Base-by-base conservation (phyloP, 1,284 basidiomycete genomes). In the Austropuccinia psidii region DNA sequence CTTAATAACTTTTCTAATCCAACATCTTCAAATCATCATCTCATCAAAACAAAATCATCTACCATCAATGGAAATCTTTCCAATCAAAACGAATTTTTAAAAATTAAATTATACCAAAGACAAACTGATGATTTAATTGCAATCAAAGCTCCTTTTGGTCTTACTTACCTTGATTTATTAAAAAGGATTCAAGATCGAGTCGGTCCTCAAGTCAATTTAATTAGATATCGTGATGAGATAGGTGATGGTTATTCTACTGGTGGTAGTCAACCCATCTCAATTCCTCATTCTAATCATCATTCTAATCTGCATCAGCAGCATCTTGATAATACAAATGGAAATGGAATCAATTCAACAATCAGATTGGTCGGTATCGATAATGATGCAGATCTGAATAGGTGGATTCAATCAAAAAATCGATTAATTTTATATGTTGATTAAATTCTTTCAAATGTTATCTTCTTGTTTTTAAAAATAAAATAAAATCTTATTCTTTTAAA, bases 41-140 rank as follows among this genome's bases (percentile, higher is more conserved):
- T 8, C 29, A 15, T 13, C 29, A 37, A 21, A 39, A 75, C 52
- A 43, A 55, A 73, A 17, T 65, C 67, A 13, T 41, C 58, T 39
- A 1, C n/a, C 27, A 15, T 29, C 35, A 13, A n/a, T 45, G 41
- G 41, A 1, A 76, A 75, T 57, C 66, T 73, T 60, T n/a, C 19
- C 8, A 15, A 29, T 4, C 37, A 9, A 45, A 21, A 24, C 21
- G 68, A 43, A 24, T 95, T 93, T 81, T 86, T 97, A 77, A 97
- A 97, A 83, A 96, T 99, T 83, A 99, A 99, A 83, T 93, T 99
- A 69, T 96, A 95, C 79, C 90, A 96, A 81, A 85, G 89, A 35
- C 85, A 89, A 75, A 89, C 92, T 31, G 93, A 98, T 80, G 95
- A 98, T 80, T 84, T 98, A 67, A 92, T 98, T 75, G 95, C 96